A percentile compares a stretch with the other conserved stretches of the same genome.
Evolutionary conservation across 140 eudicot genomes (phyloP).

Genomic region (Oenanthe javanica): DNA sequence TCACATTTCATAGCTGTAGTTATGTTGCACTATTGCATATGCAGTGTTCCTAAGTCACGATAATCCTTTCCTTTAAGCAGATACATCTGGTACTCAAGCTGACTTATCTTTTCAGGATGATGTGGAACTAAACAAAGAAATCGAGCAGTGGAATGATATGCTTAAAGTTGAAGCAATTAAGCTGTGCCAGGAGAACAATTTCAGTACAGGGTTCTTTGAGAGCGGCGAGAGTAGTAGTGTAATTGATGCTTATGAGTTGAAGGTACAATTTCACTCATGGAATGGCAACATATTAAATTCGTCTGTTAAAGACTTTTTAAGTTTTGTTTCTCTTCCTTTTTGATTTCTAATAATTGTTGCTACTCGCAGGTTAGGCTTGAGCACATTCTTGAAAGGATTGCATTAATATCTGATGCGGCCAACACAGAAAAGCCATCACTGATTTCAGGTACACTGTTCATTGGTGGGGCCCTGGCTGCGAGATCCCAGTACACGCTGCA

Average conservation of each 20-base stretch:
- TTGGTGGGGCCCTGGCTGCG: constrained; percentile 97
- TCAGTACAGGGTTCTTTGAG: constrained; percentile 84
- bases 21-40: neutral
- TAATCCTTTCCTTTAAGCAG: neutral
- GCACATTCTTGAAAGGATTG: constrained; percentile 91
- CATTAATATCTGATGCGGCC: constrained; percentile 94
- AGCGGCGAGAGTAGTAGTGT: constrained; percentile 72
- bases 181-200: constrained; percentile 89
- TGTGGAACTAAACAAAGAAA: constrained; percentile 77
- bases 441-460: constrained; percentile 51
- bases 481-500: constrained; percentile 88
- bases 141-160: constrained; percentile 92
- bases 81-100: neutral
- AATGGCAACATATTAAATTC: neutral
- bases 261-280: constrained; percentile 33
- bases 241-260: constrained; percentile 91
- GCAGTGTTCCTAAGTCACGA: neutral
- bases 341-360: neutral
- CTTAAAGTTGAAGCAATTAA: constrained; percentile 77
- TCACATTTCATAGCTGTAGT: neutral
- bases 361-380: constrained; percentile 85
- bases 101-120: constrained; percentile 52
- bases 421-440: constrained; percentile 88
- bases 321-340: neutral
- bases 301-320: neutral